Conservation (phyloP, 2,329 filamentous ascomycete genomes). For the Stagonosporopsis rhizophila region DNA sequence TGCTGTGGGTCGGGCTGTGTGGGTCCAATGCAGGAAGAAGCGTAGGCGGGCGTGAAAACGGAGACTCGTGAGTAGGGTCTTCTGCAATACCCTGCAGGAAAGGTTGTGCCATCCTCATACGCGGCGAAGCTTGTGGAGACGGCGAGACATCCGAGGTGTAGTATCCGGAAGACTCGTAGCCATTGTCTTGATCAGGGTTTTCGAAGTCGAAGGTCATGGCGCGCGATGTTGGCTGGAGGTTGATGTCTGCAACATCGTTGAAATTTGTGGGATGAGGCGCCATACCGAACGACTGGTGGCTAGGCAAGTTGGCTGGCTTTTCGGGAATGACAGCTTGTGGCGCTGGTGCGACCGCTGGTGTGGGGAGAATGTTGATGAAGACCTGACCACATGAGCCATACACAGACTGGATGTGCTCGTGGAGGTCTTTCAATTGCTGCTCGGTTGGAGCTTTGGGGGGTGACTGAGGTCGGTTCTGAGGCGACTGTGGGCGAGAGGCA, state of each 20-base stretch:
- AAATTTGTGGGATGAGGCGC: constrained; percentile 66
- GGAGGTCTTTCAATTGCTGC: constrained; percentile 52
- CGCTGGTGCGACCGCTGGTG: constrained; percentile 58
- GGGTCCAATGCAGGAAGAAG: constrained; percentile 37
- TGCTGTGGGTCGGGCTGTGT: constrained; percentile 23
- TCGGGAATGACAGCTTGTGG: constrained; percentile 58
- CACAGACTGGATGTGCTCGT: constrained; percentile 54
- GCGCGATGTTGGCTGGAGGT: constrained; percentile 51
- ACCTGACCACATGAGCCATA: constrained; percentile 53
- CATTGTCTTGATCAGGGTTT: constrained; percentile 52
- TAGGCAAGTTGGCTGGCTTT: constrained; percentile 48
- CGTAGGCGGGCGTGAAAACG: constrained; percentile 41
- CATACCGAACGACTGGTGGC: constrained; percentile 58
- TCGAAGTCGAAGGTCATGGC: constrained; percentile 51
- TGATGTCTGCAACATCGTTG: constrained; percentile 59
- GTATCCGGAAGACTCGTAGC: constrained; percentile 58
- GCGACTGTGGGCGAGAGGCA: constrained; percentile 42
- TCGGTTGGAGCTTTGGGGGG: constrained; percentile 47
- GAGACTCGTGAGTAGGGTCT: constrained; percentile 36
- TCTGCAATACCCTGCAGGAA: constrained; percentile 47
- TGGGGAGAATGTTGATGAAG: constrained; percentile 59
- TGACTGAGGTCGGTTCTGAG: constrained; percentile 44
- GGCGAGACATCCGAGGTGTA: constrained; percentile 61
- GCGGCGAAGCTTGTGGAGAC: constrained; percentile 48
- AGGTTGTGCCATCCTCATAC: constrained; percentile 41